These are phyloP conservation scores for Moricandia moricandioides DNA, from an alignment of 345 rosid genomes.

Conservation along the genomic window DNA sequence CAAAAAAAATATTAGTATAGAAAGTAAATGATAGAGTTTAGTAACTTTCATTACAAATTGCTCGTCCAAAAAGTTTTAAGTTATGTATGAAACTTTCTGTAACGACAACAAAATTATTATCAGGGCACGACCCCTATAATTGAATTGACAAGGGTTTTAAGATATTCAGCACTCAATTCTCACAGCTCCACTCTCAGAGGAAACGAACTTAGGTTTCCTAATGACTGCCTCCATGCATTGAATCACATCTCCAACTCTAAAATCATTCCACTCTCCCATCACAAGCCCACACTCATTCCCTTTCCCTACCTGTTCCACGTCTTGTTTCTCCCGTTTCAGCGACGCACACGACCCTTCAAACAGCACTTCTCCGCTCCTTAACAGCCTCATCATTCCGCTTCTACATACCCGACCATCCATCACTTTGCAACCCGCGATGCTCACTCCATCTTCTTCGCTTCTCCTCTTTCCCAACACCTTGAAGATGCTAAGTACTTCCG, in stretches of 20 bases:
- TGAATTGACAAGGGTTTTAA: neutral
- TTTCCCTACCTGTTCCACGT: slow-evolving; percentile 75
- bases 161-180: slow-evolving; percentile 63
- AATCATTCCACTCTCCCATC: slow-evolving; percentile 63
- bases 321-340: slow-evolving; percentile 84
- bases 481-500: slow-evolving; percentile 67
- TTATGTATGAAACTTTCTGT: neutral
- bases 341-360: slow-evolving; percentile 80
- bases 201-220: slow-evolving; percentile 83
- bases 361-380: slow-evolving; percentile 84
- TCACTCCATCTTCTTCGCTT: slow-evolving; percentile 62
- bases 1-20: too few species aligned
- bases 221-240: slow-evolving; percentile 80
- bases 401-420: slow-evolving; percentile 60
- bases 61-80: neutral
- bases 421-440: slow-evolving; percentile 91
- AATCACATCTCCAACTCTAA: slow-evolving; percentile 73
- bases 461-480: slow-evolving; percentile 84
- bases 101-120: neutral
- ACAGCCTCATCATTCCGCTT: slow-evolving; percentile 68
- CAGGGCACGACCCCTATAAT: neutral
- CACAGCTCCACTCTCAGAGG: slow-evolving; percentile 84
- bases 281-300: slow-evolving; percentile 92
- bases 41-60: neutral
- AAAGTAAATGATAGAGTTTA: neutral